These are phyloP conservation scores for Asterella californica DNA, from an alignment of 225 moss, liverwort and hornwort genomes.

Conservation along the genomic window DNA sequence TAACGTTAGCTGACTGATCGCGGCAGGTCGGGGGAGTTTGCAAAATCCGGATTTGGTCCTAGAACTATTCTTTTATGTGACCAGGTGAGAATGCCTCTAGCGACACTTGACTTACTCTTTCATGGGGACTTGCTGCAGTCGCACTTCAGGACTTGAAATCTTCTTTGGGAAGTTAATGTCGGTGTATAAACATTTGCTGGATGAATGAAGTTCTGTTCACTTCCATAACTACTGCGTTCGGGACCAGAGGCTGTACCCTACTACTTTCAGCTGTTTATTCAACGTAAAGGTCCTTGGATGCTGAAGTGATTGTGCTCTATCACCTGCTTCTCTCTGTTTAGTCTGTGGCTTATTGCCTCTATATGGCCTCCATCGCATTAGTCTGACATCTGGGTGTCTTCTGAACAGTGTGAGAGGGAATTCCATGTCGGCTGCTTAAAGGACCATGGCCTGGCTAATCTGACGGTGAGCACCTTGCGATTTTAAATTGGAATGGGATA, in stretches of 20 bases:
- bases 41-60: constrained; percentile 74
- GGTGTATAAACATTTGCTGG: neutral
- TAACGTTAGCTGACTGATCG: neutral
- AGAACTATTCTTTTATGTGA: constrained; percentile 88
- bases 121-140: neutral
- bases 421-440: constrained; percentile 88
- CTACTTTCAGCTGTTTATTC: neutral
- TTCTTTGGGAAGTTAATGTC: neutral
- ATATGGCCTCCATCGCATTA: no score
- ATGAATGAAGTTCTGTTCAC: neutral
- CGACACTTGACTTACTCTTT: no score
- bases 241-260: neutral
- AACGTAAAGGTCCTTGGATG: neutral
- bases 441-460: constrained; percentile 65
- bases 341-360: neutral
- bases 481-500: neutral
- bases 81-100: constrained; percentile 54
- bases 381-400: neutral
- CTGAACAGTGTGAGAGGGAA: constrained; percentile 78
- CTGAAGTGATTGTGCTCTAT: neutral
- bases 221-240: neutral
- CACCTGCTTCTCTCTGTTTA: neutral
- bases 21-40: constrained; percentile 77
- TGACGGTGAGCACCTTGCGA: constrained; percentile 49
- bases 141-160: neutral